Percentiles rank a stretch among this genome's conserved stretches.
These are phyloP conservation scores for Fusarium praegraminearum DNA, from an alignment of 2,329 filamentous ascomycete genomes.

Conservation along the genomic window DNA sequence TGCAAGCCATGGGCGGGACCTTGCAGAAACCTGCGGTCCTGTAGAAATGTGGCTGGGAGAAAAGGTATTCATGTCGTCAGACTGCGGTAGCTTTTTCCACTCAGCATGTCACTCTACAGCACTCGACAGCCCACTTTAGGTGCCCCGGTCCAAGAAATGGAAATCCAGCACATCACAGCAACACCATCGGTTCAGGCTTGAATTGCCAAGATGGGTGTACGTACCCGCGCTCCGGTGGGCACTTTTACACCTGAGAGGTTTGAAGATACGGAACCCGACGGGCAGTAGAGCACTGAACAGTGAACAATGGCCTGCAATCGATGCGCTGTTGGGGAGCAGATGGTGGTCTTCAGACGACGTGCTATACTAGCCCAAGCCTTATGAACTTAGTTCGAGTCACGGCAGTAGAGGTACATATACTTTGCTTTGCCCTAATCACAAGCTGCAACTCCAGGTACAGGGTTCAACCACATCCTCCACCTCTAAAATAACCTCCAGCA, in stretches of 20 bases:
- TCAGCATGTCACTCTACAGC: conserved; percentile 23
- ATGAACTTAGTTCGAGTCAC: conserved; percentile 31
- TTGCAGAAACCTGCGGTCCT: conserved; percentile 16
- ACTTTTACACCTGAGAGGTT: conserved; percentile 22
- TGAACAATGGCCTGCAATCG: not conserved
- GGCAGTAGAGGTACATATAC: conserved; percentile 15
- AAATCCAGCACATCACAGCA: conserved; percentile 32
- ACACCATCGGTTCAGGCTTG: conserved; percentile 27
- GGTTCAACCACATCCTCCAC: not conserved
- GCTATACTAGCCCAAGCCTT: conserved; percentile 36
- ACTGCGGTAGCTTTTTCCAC: conserved; percentile 4
- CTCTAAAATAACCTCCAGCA: conserved; percentile 24
- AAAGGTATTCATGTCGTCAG: conserved; percentile 6
- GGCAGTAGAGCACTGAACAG: not conserved
- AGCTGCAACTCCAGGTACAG: conserved; percentile 13
- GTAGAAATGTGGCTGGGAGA: conserved; percentile 9
- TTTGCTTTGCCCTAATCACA: not conserved
- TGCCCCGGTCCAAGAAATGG: conserved; percentile 38
- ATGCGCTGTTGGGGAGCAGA: conserved; percentile 13
- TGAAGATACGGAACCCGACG: conserved; percentile 7
- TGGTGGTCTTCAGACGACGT: conserved; percentile 10
- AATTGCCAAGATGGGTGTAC: conserved; percentile 36
- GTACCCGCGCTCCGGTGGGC: conserved; percentile 40
- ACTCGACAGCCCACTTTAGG: conserved; percentile 27
- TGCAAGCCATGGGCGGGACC: conserved; percentile 18